A percentile compares a stretch with the other conserved stretches of the same genome.
Evolutionary conservation across 331 rosid genomes (phyloP).

Genomic region (Arachis monticola): DNA sequence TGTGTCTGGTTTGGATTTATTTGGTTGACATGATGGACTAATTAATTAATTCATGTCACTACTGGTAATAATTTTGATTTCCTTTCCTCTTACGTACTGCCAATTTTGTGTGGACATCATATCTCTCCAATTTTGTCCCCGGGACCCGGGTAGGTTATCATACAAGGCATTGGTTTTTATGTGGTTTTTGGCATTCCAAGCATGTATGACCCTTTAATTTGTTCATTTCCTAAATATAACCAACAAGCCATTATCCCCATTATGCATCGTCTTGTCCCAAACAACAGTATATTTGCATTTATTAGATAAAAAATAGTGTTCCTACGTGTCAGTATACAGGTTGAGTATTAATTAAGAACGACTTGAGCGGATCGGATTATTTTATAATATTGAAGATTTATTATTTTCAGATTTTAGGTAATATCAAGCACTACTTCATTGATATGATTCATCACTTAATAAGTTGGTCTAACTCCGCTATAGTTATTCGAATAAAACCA

Average conservation of each 20-base stretch:
- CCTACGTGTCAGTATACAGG: too few species aligned
- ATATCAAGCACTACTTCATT: too few species aligned
- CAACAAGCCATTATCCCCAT: conserved; percentile 1
- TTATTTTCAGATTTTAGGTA: too few species aligned
- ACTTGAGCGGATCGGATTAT: not conserved
- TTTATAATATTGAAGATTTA: too few species aligned
- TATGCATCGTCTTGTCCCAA: conserved; percentile 17
- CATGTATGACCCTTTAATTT: not conserved
- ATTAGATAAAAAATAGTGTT: not conserved
- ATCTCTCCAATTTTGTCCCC: conserved; percentile 24
- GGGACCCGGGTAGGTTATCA: conserved; percentile 11
- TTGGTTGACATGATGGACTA: conserved; percentile 35
- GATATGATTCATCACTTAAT: too few species aligned
- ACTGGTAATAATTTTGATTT: conserved; percentile 7
- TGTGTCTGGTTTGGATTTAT: conserved; percentile 38
- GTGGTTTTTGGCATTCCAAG: conserved; percentile 32
- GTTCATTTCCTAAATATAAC: not conserved
- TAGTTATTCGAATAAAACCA: too few species aligned
- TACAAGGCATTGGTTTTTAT: not conserved
- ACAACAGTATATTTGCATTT: conserved; percentile 23
- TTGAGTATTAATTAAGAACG: too few species aligned
- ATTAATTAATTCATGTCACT: conserved; percentile 4
- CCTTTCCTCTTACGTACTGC: conserved; percentile 25
- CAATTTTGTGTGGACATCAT: conserved; percentile 51
- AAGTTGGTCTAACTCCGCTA: too few species aligned